Base-by-base conservation (phyloP, 1,139 yeast genomes). In the Sugiyamaella sp. region DNA sequence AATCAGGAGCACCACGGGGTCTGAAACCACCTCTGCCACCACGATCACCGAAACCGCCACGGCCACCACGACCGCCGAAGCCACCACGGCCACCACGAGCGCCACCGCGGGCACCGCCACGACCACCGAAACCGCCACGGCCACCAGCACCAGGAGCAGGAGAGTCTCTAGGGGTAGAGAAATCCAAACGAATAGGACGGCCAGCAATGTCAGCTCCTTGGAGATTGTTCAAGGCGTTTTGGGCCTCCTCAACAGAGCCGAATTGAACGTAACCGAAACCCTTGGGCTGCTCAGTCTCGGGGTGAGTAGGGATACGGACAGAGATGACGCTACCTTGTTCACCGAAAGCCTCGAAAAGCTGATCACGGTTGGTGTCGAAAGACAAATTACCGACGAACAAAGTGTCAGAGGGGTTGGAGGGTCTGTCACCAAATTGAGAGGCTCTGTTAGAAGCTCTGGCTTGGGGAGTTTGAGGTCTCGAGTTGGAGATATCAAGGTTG, bases 241-340 rank as follows among this genome's bases (percentile, higher is more conserved):
- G 83, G 63, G 99, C 98, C 71, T 89, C 96, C 50, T 91, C 98
- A 61, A 87, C 78, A 54, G 85, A 79, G 41, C 86, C 79, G 72
- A 82, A 91, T 78, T 93, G 98, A 57, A 93, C 96, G 75, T 93
- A 93, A 63, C 98, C 99, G 77, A 93, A 93, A 64, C 99, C 99
- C 82, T 93, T 93, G 74, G 96, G 96, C 77, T 91, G 97, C 73
- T 90, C 96, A 63, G 98, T 90, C 74, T 91, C 98, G 70, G 97
- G 98, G 77, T 91, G 95, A 49, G 98, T 91, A 74, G 99, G 99
- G 66, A 93, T 79, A 79, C 99, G 85, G 67, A 91, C 91, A 58
- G 95, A 87, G 56, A 89, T 76, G 59, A 93, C 88, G 61, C 79
- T 80, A 71, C 97, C 98, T 74, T 81, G 80, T 68, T 80, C 82